Evolutionary conservation across 768 basidiomycete species (phyloP), one percentile per base, ranked within the genome.

Genomic region (Daedaleopsis nitida): DNA sequence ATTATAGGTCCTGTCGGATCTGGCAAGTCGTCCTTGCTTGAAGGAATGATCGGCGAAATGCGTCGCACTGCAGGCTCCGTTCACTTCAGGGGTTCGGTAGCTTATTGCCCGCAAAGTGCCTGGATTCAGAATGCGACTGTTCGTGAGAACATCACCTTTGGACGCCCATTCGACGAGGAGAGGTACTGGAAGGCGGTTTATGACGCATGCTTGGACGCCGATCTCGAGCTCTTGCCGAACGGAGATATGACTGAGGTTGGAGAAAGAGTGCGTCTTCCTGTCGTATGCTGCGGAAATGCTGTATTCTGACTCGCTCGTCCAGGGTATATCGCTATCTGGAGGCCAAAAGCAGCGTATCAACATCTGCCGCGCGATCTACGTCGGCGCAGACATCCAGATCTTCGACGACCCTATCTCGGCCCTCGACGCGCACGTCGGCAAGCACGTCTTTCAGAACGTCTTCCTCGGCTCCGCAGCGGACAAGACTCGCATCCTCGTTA

Each of bases 91-190:
- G 92, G 89, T 0, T 82, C 83, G 11, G 83, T 94, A 11, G 87
- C 86, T 0, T 93, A 95, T 72, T 95, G 91, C 66, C 86, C 88
- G 16, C 95, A 98, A 70, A 87, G 81, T 47, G 89, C 94, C 12
- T 97, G 94, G 94, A 96, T 98, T 59, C 92, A 94, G 85, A 90
- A 92, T 72, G 83, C 92, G 0, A 96, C 94, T 0, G 84, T 96
- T 37, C 82, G 92, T 54, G 93, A 96, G 48, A 97, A 96, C 67
- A 85, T 97, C 56, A 86, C 89, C 64, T 97, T 97, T 60, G 94
- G 94, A 39, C 80, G 86, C 37, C 86, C 89, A 7, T 94, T 88
- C 65, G 90, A 95, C 27, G 87, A 89, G 65, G 84, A 86, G 55
- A 81, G 83, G 57, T 96, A 96, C 70, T 92, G 91, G 92, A 83